Evolutionary conservation across 2,329 filamentous ascomycete genomes (phyloP).

Genomic region (Fulvia fulva): DNA sequence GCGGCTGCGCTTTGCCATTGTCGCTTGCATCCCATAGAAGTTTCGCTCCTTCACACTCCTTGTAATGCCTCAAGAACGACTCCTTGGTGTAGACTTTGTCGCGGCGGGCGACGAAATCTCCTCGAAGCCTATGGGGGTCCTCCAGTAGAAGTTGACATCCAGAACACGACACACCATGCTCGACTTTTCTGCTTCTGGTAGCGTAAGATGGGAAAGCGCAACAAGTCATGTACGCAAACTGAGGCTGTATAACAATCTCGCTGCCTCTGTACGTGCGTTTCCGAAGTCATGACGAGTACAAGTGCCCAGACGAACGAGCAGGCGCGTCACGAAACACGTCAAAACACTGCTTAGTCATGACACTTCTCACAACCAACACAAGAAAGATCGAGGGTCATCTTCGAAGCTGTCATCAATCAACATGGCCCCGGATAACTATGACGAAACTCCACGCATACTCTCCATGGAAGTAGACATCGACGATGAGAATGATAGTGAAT

Average conservation of each 20-base stretch:
- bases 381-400: no score
- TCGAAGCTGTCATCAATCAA: neutral
- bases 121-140: neutral
- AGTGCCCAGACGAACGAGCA: no score
- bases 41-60: slow-evolving; percentile 1
- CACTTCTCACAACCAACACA: no score
- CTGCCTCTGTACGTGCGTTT: neutral
- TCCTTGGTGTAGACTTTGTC: neutral
- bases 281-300: neutral
- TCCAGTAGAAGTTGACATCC: slow-evolving; percentile 3
- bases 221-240: neutral
- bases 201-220: neutral
- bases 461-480: neutral
- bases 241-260: neutral
- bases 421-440: neutral
- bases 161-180: slow-evolving; percentile 1
- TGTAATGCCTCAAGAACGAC: slow-evolving; percentile 3
- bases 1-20: neutral
- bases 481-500: neutral
- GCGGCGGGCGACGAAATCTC: neutral
- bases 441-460: neutral
- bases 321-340: no score
- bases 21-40: slow-evolving; percentile 1
- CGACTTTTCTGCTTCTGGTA: neutral
- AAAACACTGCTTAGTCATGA: no score